Evolutionary conservation across 164 flowering plant species (phyloP).

Genomic region (Aristolochia californica): DNA sequence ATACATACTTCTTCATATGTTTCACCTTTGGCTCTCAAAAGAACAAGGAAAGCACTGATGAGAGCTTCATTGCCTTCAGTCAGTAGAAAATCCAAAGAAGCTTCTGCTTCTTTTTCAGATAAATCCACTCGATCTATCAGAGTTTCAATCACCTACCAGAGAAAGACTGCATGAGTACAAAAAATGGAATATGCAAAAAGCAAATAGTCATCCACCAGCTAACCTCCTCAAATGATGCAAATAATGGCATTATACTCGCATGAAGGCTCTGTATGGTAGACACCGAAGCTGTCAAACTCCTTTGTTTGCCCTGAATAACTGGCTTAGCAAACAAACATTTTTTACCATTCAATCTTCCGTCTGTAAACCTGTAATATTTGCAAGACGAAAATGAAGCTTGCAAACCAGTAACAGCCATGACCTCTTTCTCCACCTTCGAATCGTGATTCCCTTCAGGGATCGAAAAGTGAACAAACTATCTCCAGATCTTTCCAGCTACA

Average conservation of each 20-base stretch:
- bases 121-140: slow-evolving; percentile 64
- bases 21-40: slow-evolving; percentile 91
- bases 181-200: not conserved
- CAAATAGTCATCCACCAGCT: not conserved
- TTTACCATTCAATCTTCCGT: not conserved
- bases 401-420: slow-evolving; percentile 9
- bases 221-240: slow-evolving; percentile 13
- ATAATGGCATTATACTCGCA: slow-evolving; percentile 1
- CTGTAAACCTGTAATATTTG: slow-evolving; percentile 1
- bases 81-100: slow-evolving; percentile 54
- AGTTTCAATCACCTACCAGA: slow-evolving; percentile 58
- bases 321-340: slow-evolving; percentile 3
- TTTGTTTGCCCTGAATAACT: not conserved
- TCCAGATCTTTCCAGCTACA: too few relatives aligned
- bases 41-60: slow-evolving; percentile 85
- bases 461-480: too few relatives aligned
- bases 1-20: slow-evolving; percentile 75
- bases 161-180: not conserved
- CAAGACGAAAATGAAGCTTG: slow-evolving; percentile 1
- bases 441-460: too few relatives aligned
- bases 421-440: too few relatives aligned
- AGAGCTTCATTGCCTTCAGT: slow-evolving; percentile 58
- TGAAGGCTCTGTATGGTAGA: not conserved
- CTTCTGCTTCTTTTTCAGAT: slow-evolving; percentile 69
- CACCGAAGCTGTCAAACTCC: not conserved